phyloP scores from a whole-genome alignment of 495 filamentous ascomycete species.

The Penicillium atrosanguineum region DNA sequence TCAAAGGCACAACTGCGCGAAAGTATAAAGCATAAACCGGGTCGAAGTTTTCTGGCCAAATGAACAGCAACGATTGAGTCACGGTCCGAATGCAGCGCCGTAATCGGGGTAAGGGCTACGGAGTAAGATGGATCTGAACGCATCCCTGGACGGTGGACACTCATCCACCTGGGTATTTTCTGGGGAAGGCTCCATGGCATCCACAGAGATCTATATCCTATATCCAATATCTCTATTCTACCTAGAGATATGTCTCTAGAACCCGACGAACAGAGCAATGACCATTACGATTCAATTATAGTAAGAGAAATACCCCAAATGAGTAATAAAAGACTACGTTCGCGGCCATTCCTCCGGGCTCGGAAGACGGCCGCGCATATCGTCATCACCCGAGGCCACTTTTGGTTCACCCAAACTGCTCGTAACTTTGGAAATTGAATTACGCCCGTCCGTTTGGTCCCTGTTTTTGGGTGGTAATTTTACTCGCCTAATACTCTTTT shows the following conservation, averaged over 20 bases:
- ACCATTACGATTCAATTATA: not conserved
- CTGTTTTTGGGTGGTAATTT: constrained; percentile 6
- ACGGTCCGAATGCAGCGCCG: not conserved
- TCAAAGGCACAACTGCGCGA: not conserved
- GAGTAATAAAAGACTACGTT: constrained; percentile 8
- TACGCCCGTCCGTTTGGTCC: not conserved
- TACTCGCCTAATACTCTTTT: constrained; percentile 9
- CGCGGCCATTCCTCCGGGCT: constrained; percentile 22
- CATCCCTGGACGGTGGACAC: not conserved
- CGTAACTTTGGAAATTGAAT: constrained; percentile 11
- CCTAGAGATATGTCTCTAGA: too few species aligned
- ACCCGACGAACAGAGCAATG: too few species aligned
- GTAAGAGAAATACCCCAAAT: not conserved
- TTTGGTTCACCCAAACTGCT: not conserved
- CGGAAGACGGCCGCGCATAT: constrained; percentile 31
- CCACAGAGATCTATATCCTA: not conserved
- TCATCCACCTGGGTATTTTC: not conserved
- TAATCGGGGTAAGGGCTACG: not conserved
- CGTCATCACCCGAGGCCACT: constrained; percentile 11
- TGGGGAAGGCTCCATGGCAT: not conserved
- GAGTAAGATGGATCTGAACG: not conserved
- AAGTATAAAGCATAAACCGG: not conserved
- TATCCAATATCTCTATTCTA: not conserved
- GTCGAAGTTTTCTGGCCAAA: not conserved
- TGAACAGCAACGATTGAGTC: not conserved